Evolutionary conservation across 305 asterid species (phyloP), one percentile per base, ranked within the genome.

Genomic region (Nicotiana rustica): DNA sequence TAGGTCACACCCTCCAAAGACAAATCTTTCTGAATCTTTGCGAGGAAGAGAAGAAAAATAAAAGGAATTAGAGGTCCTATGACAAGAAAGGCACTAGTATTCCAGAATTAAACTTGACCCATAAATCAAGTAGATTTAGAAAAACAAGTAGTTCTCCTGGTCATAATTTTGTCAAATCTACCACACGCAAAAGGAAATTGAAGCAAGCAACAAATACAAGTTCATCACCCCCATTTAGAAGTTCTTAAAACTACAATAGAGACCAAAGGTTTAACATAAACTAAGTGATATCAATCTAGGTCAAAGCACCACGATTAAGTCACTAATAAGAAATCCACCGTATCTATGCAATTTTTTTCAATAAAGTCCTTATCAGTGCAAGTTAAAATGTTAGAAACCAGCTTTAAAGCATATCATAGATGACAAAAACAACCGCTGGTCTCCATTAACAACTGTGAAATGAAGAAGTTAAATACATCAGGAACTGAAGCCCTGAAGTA

Each of bases 131-230:
- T 15, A 7, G 31, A 31, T 29, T 76, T 21, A 29, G 29, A 76
- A 0, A 52, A 76, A 31, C 29, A 76, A 76, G 49, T 29, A 76
- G 66, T 55, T 38, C 66, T 41, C 59, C 77, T 1, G 41, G 10
- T 25, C 64, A 52, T 7, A 14, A 1, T 52, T 75, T 9, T 0
- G 10, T 31, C 31, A 55, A 76, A 76, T 55, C 49, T 55, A 31
- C 65, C 49, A 8, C 49, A 31, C 9, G 31, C 31, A 76, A 55
- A 52, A 29, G 66, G 17, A 52, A 52, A 75, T 15, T 75, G 1
- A 75, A 76, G 66, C 10, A 76, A 52, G 29, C 65, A 76, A 15
- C 31, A 52, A 52, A 76, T 8, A 52, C 65, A 55, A 55, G 49
- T 29, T 57, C 65, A 52, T 0, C 10, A 76, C 17, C 66, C 5